Conservation (phyloP, 345 rosid genomes). For the Ceriops zippeliana region DNA sequence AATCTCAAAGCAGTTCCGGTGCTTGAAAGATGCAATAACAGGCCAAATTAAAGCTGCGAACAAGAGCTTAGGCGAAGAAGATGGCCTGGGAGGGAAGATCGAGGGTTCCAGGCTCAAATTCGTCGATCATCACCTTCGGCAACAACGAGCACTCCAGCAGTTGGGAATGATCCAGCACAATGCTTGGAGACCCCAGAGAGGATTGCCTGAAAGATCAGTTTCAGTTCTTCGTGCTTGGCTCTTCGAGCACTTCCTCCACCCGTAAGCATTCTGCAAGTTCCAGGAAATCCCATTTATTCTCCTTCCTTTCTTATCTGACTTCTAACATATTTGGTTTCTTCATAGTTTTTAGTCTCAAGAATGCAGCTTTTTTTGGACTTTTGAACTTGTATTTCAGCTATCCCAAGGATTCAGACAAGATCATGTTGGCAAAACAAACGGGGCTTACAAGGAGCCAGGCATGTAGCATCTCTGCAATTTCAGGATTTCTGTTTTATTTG, state of each 20-base stretch:
- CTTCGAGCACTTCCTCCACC: conserved; percentile 96
- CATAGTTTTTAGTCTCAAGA: neutral
- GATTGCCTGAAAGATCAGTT: conserved; percentile 89
- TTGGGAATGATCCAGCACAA: conserved; percentile 96
- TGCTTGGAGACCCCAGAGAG: conserved; percentile 99
- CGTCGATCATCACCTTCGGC: conserved; percentile 88
- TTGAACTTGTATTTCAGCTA: conserved; percentile 44
- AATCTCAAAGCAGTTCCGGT: conserved; percentile 90
- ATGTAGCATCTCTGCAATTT: neutral
- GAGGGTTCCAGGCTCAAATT: conserved; percentile 92
- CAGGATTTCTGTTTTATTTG: neutral
- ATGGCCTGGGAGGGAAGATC: conserved; percentile 53
- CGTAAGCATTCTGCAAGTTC: conserved; percentile 42
- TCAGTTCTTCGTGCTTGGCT: conserved; percentile 99
- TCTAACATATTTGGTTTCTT: neutral
- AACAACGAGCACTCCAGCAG: conserved; percentile 93
- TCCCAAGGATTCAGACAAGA: conserved; percentile 95
- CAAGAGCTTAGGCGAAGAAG: conserved; percentile 91
- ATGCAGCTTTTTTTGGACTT: neutral
- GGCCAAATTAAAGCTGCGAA: conserved; percentile 79
- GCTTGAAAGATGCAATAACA: conserved; percentile 84
- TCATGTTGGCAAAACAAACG: conserved; percentile 88
- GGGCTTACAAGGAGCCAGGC: conserved; percentile 97
- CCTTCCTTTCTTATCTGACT: neutral
- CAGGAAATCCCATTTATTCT: neutral